Evolutionary conservation across 1,284 basidiomycete species (phyloP).

Genomic region (Puccinia polysora): DNA sequence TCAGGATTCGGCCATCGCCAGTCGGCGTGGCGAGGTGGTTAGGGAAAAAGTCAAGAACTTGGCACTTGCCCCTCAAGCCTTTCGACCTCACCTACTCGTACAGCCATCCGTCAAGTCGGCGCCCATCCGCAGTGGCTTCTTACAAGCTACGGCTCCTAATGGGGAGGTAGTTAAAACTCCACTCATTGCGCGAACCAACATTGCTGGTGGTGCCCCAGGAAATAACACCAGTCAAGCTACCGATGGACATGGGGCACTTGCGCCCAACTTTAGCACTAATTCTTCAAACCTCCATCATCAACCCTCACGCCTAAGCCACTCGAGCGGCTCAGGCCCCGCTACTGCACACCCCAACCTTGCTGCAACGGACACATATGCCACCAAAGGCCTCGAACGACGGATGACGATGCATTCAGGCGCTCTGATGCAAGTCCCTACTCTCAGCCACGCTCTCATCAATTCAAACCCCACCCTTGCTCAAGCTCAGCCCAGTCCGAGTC

Average conservation of each 20-base stretch:
- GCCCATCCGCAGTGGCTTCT: conserved; percentile 30
- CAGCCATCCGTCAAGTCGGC: conserved; percentile 37
- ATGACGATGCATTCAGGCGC: conserved; percentile 36
- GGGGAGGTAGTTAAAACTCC: conserved; percentile 3
- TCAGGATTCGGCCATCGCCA: conserved; percentile 9
- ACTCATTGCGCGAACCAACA: conserved; percentile 11
- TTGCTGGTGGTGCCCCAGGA: background rate
- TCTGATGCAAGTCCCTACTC: conserved; percentile 23
- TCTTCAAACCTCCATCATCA: background rate
- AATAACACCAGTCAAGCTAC: background rate
- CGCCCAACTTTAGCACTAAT: background rate
- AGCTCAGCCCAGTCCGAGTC: background rate
- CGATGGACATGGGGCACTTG: background rate
- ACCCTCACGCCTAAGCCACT: background rate
- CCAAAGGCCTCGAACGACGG: conserved; percentile 25
- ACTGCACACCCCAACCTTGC: background rate
- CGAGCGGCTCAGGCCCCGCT: background rate
- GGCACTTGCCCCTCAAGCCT: conserved; percentile 17
- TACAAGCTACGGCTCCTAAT: conserved; percentile 16
- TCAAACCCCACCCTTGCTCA: background rate
- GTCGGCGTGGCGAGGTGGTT: conserved; percentile 14
- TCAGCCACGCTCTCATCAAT: background rate
- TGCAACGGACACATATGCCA: background rate
- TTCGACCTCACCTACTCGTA: conserved; percentile 8
- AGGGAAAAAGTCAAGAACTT: conserved; percentile 27